Evolutionary conservation across 2,329 filamentous ascomycete species (phyloP), one percentile per base, ranked within the genome.

Genomic region (Ceratocystiopsis sp.): DNA sequence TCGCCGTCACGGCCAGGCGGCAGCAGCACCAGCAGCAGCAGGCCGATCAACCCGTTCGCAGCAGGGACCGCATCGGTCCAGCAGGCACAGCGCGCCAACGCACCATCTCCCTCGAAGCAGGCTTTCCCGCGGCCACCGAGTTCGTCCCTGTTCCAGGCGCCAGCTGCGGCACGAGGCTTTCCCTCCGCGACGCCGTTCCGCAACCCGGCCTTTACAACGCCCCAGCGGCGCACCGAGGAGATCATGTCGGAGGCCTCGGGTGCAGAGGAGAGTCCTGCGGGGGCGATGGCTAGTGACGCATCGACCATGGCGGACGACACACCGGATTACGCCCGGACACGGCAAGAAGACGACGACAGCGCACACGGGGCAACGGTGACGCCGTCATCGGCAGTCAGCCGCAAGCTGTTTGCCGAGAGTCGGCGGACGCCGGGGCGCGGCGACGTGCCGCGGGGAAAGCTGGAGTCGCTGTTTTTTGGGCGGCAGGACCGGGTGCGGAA

Each of bases 121-220:
- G 54, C 61, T 37, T 61, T 58, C 42, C 56, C 54, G 1, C 52
- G 54, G 3, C 56, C 61, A 17, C 64, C 65, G 2, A 59, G 63
- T 43, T 58, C 64, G n/a, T 63, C 65, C 13, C 57, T 64, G 37
- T 70, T 73, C 53, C 63, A 62, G 25, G 63, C 67, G 7, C 58
- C 62, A 13, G 12, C 33, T 2, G 15, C 13, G 7, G 8, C 33
- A 34, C 13, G 60, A 43, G 59, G 61, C 35, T 59, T 62, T 62
- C 45, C 49, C 3, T 0, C 69, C 67, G 71, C 73, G 0, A 62
- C 71, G 14, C 62, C 67, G 1, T 79, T 79, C 48, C 69, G 75
- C 18, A 79, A 79, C 50, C 71, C 75, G 1, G 69, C 74, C 3
- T 80, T 80, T 49, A 77, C 70, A 2, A 80, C 75, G 0, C 75